Evolutionary conservation across 2,329 filamentous ascomycete species (phyloP), one percentile per base, ranked within the genome.

Genomic region (Hypomyces perniciosus): DNA sequence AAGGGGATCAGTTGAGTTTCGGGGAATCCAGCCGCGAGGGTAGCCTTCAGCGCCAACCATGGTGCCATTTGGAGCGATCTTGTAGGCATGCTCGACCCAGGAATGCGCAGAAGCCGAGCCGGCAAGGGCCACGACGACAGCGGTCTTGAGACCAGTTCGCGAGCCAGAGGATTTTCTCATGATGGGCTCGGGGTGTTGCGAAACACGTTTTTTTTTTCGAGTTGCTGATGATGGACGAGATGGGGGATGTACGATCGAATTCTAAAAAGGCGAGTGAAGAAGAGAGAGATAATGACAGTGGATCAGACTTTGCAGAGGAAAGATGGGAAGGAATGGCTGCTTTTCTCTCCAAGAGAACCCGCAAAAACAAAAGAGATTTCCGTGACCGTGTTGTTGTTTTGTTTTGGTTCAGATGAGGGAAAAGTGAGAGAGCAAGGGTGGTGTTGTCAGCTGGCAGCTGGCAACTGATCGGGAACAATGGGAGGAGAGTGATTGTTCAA

Each of bases 31-130:
- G 43, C 83, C 85, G 56, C 90, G 85, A n/a, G 86, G 73, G 64
- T 85, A 96, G 31, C 92, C 92, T 27, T 80, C 73, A 6, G 77
- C 66, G 29, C 86, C 86, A 20, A 84, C 72, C 64, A 90, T 89
- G 33, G 81, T 81, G 49, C 90, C 91, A 60, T 90, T 86, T 29
- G 80, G 66, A 48, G 83, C 80, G 65, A 96, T 83, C 51, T 83
- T 81, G 55, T 76, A 80, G 45, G 92, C 74, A 61, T 85, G 75
- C 69, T 96, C 90, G 44, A 92, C 78, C 91, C 91, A 96, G 13
- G 83, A 86, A 69, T 96, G 92, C 34, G 81, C 84, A 28, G 58
- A 58, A 33, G 62, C 66, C 5, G 59, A 48, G 34, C 53, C 53
- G 8, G 55, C 57, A 44, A 72, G 56, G 37, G 70, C 62, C 28